Evolutionary conservation across 1,284 basidiomycete species (phyloP).

Genomic region (Ceratobasidium sp.): DNA sequence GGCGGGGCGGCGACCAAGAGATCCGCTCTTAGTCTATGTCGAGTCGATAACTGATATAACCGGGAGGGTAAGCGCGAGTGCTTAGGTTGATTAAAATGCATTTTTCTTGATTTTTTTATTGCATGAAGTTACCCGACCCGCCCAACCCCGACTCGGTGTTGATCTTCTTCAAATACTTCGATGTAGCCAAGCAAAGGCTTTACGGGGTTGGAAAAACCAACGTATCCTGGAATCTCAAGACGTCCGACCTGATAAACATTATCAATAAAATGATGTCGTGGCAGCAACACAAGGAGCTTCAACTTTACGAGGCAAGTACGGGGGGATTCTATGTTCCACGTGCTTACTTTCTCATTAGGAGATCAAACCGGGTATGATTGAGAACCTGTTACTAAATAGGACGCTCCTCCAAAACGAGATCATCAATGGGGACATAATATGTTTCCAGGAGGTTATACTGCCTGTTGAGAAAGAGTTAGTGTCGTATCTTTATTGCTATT

Average conservation of each 20-base stretch:
- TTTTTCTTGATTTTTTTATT: no score
- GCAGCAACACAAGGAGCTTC: not conserved
- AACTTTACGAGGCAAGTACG: not conserved
- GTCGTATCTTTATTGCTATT: no score
- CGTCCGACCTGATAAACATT: not conserved
- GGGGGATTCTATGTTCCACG: not conserved
- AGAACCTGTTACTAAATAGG: not conserved
- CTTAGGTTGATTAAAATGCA: no score
- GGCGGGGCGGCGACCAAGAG: not conserved
- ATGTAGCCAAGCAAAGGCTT: not conserved
- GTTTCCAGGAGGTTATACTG: not conserved
- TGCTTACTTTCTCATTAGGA: not conserved
- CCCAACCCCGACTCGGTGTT: not conserved
- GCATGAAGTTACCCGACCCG: not conserved
- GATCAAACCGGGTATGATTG: constrained; percentile 1
- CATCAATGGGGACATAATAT: not conserved
- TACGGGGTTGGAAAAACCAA: constrained; percentile 1
- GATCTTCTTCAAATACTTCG: constrained; percentile 9
- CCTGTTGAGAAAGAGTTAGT: not conserved
- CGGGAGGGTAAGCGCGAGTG: not conserved
- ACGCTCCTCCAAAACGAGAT: not conserved
- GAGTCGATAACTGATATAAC: not conserved
- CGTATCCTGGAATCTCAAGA: not conserved
- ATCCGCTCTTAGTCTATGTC: not conserved
- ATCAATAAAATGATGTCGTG: not conserved